Percentiles rank a stretch among this genome's conserved stretches.
Conservation (phyloP, 1,284 basidiomycete genomes). For the Testicularia cyperi region DNA sequence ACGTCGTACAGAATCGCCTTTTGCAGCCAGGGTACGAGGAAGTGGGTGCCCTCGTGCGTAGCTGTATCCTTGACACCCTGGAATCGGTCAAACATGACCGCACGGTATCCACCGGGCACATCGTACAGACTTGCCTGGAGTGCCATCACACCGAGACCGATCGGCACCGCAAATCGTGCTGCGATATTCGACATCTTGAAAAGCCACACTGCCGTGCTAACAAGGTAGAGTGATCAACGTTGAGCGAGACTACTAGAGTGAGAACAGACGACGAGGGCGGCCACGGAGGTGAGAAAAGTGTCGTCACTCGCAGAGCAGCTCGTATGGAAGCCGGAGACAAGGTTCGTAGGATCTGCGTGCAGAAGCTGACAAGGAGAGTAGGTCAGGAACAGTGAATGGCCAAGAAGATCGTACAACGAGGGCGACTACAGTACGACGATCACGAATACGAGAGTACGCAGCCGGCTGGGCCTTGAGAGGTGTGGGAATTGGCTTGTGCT, state of each 20-base stretch:
- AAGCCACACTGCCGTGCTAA: neutral
- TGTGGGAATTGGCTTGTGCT: no score
- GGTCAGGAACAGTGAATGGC: no score
- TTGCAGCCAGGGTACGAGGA: conserved; percentile 86
- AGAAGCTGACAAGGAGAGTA: no score
- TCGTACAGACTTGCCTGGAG: conserved; percentile 61
- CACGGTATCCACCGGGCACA: conserved; percentile 72
- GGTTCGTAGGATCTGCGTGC: no score
- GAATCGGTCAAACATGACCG: conserved; percentile 98
- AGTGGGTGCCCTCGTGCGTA: conserved; percentile 83
- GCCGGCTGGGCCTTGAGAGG: no score
- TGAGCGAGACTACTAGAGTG: neutral
- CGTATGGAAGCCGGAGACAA: no score
- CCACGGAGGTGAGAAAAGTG: no score
- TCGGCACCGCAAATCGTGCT: conserved; percentile 53
- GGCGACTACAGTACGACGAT: no score
- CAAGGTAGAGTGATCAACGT: neutral
- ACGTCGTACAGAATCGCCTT: conserved; percentile 96
- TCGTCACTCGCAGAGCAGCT: no score
- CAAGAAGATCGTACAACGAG: no score
- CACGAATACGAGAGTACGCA: no score
- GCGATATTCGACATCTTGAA: conserved; percentile 33
- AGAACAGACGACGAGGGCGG: neutral
- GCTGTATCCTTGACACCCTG: conserved; percentile 70
- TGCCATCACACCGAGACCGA: conserved; percentile 57